These are phyloP conservation scores for Eucalyptus paniculata DNA, from an alignment of 345 rosid genomes.

Conservation along the genomic window DNA sequence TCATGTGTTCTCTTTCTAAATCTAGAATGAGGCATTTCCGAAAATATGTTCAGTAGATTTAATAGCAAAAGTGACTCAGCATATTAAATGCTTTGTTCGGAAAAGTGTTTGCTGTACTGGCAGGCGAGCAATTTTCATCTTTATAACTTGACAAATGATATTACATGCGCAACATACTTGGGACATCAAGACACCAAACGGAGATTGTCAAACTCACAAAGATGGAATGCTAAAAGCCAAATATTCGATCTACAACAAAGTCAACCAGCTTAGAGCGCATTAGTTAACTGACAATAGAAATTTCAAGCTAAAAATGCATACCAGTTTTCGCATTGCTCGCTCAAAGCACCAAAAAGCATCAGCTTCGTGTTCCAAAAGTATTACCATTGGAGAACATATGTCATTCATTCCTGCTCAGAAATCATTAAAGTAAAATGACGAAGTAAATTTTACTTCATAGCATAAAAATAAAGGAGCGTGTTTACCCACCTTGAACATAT, in stretches of 20 bases:
- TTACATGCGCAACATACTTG: neutral
- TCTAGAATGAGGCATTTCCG: neutral
- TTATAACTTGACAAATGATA: neutral
- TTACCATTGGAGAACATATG: slow-evolving; percentile 86
- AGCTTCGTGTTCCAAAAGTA: slow-evolving; percentile 85
- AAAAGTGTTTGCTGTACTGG: neutral
- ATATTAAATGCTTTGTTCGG: neutral
- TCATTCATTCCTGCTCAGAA: slow-evolving; percentile 81
- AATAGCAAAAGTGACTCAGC: neutral
- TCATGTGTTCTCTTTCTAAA: neutral
- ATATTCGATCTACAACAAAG: neutral
- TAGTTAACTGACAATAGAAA: neutral
- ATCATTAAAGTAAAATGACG: neutral
- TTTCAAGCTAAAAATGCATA: slow-evolving; percentile 1
- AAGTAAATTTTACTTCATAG: neutral
- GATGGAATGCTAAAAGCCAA: neutral
- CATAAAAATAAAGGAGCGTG: neutral
- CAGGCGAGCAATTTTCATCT: neutral
- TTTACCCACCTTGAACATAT: slow-evolving; percentile 64
- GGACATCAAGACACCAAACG: neutral
- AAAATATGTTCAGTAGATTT: neutral
- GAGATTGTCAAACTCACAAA: neutral
- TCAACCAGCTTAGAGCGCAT: neutral
- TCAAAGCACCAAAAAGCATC: slow-evolving; percentile 98
- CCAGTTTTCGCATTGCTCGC: slow-evolving; percentile 76